These are phyloP conservation scores for Polyrhizophydium stewartii DNA, from an alignment of 371 early-diverging fungal genomes.

Conservation along the genomic window DNA sequence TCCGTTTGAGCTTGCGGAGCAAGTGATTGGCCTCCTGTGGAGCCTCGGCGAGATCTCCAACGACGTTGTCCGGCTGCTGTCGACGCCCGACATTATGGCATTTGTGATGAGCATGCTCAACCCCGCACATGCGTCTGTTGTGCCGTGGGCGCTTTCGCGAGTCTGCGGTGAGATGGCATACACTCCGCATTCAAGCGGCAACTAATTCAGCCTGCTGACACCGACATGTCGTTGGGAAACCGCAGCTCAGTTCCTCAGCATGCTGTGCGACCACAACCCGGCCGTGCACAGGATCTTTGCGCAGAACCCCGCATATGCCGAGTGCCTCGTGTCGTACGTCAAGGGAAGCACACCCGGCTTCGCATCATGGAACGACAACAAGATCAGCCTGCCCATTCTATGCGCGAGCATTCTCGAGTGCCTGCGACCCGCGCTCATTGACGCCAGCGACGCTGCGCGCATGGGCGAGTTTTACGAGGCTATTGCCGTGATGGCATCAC, in stretches of 20 bases:
- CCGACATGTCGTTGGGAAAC: neutral
- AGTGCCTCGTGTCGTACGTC: constrained; percentile 8
- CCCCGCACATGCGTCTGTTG: constrained; percentile 5
- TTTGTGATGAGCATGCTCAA: constrained; percentile 17
- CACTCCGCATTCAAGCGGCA: neutral
- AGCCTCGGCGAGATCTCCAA: constrained; percentile 20
- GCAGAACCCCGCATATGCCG: neutral
- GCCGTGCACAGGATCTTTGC: constrained; percentile 43
- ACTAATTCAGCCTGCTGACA: neutral
- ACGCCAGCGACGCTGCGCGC: neutral
- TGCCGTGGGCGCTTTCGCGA: constrained; percentile 8
- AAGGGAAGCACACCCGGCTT: constrained; percentile 4
- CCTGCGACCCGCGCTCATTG: constrained; percentile 7
- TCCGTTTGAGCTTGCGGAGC: constrained; percentile 18
- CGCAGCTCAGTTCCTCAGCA: constrained; percentile 66
- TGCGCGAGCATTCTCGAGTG: constrained; percentile 41
- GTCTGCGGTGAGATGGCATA: constrained; percentile 12
- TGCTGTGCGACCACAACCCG: constrained; percentile 75
- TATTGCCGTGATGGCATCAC: neutral
- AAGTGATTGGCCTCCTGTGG: constrained; percentile 20
- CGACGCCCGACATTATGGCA: constrained; percentile 12
- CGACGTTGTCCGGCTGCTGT: constrained; percentile 18
- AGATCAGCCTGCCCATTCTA: constrained; percentile 29
- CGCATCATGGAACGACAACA: constrained; percentile 20
- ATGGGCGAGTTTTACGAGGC: neutral